Evolutionary conservation across 257 asterid genomes (phyloP).

Genomic region (Nicotiana undulata): DNA sequence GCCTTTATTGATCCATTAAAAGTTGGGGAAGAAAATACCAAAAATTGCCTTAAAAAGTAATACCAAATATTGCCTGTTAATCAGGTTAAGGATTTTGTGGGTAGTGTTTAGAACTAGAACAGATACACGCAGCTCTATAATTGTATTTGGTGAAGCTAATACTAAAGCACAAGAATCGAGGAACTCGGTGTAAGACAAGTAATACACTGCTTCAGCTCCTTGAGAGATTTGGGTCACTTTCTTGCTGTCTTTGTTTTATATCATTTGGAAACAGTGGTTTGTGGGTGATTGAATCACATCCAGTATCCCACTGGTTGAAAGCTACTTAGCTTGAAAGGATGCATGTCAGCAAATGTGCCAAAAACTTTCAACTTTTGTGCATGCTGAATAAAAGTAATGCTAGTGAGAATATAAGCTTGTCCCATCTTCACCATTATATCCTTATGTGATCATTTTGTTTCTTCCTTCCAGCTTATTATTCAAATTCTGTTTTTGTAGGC

Average conservation of each 20-base stretch:
- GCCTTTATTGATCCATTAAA: not conserved
- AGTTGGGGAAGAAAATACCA: not conserved
- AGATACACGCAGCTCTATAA: not conserved
- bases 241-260: not conserved
- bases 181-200: not conserved
- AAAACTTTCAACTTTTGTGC: not conserved
- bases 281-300: slow-evolving; percentile 1
- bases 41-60: not conserved
- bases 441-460: not conserved
- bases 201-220: not conserved
- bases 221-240: not conserved
- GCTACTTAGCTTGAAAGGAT: not conserved
- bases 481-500: slow-evolving; percentile 35
- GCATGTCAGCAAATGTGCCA: not conserved
- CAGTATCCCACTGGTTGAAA: not conserved
- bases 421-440: not conserved
- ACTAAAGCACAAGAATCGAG: not conserved
- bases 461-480: not conserved
- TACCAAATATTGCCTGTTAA: not conserved
- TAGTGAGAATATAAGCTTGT: not conserved
- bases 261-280: not conserved
- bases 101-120: not conserved
- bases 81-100: slow-evolving; percentile 1
- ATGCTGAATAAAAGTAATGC: not conserved
- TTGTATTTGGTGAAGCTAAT: not conserved